Percentiles rank a stretch among this genome's conserved stretches.
These are phyloP conservation scores for Xylaria sp. DNA, from an alignment of 2,329 filamentous ascomycete genomes.

Conservation along the genomic window DNA sequence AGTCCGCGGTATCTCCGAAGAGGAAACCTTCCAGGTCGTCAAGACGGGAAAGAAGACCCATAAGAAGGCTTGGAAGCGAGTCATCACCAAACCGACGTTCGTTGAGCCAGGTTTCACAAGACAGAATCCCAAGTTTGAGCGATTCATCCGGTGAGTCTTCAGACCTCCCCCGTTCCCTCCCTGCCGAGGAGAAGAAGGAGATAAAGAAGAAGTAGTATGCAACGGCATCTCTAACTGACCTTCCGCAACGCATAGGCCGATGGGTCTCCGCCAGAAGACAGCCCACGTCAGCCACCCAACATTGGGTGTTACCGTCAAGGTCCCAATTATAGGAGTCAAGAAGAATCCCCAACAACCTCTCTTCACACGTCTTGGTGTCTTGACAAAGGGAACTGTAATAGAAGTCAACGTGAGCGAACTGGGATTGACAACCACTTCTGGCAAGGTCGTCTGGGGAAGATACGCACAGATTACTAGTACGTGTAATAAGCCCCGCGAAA, in stretches of 20 bases:
- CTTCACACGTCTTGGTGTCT: slow-evolving; percentile 43
- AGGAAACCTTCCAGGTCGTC: slow-evolving; percentile 81
- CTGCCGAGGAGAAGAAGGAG: too few species aligned
- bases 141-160: not conserved
- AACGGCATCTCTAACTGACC: not conserved
- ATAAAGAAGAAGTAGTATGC: too few species aligned
- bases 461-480: slow-evolving; percentile 34
- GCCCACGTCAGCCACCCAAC: slow-evolving; percentile 52
- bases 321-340: slow-evolving; percentile 53
- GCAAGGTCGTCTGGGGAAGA: slow-evolving; percentile 84
- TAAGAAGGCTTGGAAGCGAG: slow-evolving; percentile 16
- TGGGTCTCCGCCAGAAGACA: slow-evolving; percentile 61
- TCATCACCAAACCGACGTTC: slow-evolving; percentile 18
- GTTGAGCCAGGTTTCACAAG: slow-evolving; percentile 28
- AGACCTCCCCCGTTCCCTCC: not conserved
- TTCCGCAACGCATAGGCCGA: slow-evolving; percentile 34
- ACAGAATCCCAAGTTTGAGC: not conserved
- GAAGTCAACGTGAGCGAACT: slow-evolving; percentile 93
- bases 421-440: slow-evolving; percentile 81
- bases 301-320: slow-evolving; percentile 7
- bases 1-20: slow-evolving; percentile 45
- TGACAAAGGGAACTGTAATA: slow-evolving; percentile 60
- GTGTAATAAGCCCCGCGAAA: not conserved
- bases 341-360: slow-evolving; percentile 78
- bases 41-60: slow-evolving; percentile 89